Evolutionary conservation across 2,329 filamentous ascomycete species (phyloP).

Genomic region (Stagonosporopsis tanaceti): DNA sequence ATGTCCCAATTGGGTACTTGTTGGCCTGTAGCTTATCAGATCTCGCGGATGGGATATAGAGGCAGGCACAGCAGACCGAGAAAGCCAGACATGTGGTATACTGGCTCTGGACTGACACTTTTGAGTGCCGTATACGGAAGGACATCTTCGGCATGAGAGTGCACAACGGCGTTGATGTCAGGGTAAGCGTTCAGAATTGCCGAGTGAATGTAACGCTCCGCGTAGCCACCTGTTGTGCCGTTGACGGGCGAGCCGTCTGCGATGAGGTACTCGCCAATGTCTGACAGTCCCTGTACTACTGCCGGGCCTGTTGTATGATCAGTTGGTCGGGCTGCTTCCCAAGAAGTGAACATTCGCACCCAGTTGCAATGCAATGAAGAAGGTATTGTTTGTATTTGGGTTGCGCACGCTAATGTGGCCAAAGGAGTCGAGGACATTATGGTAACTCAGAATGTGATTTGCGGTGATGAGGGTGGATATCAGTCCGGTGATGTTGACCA

Average conservation of each 20-base stretch:
- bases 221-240: conserved; percentile 35
- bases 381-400: conserved; percentile 51
- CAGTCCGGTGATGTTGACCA: conserved; percentile 37
- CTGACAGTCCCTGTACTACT: conserved; percentile 43
- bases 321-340: background rate
- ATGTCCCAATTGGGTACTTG: conserved; percentile 40
- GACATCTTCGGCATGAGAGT: conserved; percentile 49
- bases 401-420: conserved; percentile 62
- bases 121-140: conserved; percentile 40
- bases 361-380: conserved; percentile 50
- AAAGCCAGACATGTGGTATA: conserved; percentile 51
- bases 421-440: conserved; percentile 60
- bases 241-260: conserved; percentile 40
- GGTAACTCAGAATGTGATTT: conserved; percentile 60
- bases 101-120: conserved; percentile 28
- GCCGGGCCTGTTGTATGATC: conserved; percentile 32
- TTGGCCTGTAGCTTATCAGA: background rate
- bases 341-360: conserved; percentile 4
- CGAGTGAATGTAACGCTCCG: conserved; percentile 52
- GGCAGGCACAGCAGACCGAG: conserved; percentile 13
- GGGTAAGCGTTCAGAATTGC: conserved; percentile 49
- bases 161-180: conserved; percentile 49
- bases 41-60: too few species aligned
- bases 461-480: conserved; percentile 50
- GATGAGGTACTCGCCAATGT: conserved; percentile 51